Conservation (phyloP, 768 basidiomycete genomes). For the Leccinum olivaceopallidum region DNA sequence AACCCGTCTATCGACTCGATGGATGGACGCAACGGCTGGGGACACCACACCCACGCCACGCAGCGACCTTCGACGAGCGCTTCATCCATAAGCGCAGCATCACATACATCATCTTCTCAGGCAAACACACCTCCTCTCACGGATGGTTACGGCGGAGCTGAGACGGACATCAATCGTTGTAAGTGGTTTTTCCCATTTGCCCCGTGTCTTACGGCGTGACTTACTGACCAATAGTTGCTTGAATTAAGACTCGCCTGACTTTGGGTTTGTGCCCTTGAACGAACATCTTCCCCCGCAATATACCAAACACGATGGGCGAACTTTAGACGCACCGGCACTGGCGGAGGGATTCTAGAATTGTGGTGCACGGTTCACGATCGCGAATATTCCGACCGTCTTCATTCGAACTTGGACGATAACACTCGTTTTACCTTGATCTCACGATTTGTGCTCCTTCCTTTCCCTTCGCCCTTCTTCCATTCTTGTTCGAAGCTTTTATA, state of each 20-base stretch:
- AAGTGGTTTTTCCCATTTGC: slow-evolving; percentile 43
- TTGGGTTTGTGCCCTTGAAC: slow-evolving; percentile 81
- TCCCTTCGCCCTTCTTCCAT: slow-evolving; percentile 16
- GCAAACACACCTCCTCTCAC: slow-evolving; percentile 78
- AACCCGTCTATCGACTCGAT: slow-evolving; percentile 38
- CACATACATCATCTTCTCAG: slow-evolving; percentile 75
- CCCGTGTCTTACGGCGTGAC: slow-evolving; percentile 38
- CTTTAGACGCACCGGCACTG: slow-evolving; percentile 37
- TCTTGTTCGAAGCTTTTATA: slow-evolving; percentile 30
- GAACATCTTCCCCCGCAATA: slow-evolving; percentile 70
- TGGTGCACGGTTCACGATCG: slow-evolving; percentile 29
- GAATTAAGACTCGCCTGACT: slow-evolving; percentile 73
- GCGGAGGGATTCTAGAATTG: slow-evolving; percentile 33
- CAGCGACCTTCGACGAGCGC: slow-evolving; percentile 71
- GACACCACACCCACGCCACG: slow-evolving; percentile 31
- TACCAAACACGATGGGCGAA: slow-evolving; percentile 54
- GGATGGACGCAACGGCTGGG: slow-evolving; percentile 47
- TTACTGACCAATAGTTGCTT: slow-evolving; percentile 49
- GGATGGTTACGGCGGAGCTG: slow-evolving; percentile 59
- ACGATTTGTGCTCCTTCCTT: slow-evolving; percentile 37
- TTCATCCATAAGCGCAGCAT: slow-evolving; percentile 74
- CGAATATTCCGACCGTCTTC: slow-evolving; percentile 30
- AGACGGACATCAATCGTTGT: slow-evolving; percentile 84
- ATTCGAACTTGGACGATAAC: slow-evolving; percentile 35
- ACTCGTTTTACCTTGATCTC: slow-evolving; percentile 29